Percentiles rank a stretch among this genome's conserved stretches.
phyloP scores from a whole-genome alignment of 495 filamentous ascomycete species.

The Tuber microsphaerosporum region DNA sequence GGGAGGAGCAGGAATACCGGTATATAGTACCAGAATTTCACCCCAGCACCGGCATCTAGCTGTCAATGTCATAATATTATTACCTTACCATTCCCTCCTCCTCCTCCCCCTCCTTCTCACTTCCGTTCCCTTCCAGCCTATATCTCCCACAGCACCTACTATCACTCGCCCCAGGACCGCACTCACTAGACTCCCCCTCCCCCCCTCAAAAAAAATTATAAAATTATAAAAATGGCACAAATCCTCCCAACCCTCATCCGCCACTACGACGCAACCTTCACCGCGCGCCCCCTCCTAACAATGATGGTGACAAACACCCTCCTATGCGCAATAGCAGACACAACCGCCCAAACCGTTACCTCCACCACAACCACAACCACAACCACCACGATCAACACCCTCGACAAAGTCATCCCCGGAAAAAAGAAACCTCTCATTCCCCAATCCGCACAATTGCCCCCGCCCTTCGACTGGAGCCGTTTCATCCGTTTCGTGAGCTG shows the following conservation, averaged over 20 bases:
- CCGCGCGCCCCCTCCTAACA: slow-evolving; percentile 64
- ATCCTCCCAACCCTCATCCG: slow-evolving; percentile 9
- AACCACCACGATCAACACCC: slow-evolving; percentile 72
- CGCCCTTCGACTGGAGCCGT: slow-evolving; percentile 92
- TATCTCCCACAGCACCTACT: too few species aligned
- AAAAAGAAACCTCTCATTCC: slow-evolving; percentile 53
- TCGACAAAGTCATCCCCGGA: slow-evolving; percentile 54
- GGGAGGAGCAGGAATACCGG: too few species aligned
- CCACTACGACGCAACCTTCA: slow-evolving; percentile 83
- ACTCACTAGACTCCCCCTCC: neutral
- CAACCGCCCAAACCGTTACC: slow-evolving; percentile 87
- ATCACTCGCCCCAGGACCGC: too few species aligned
- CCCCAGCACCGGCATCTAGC: neutral
- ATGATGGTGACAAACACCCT: slow-evolving; percentile 94
- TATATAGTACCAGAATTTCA: neutral
- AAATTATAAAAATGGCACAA: neutral
- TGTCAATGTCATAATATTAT: neutral
- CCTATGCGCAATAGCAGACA: slow-evolving; percentile 68
- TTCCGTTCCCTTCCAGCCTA: neutral
- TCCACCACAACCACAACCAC: slow-evolving; percentile 54
- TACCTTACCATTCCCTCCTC: neutral
- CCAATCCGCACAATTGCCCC: slow-evolving; percentile 52
- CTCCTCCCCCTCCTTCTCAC: neutral
- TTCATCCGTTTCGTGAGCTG: slow-evolving; percentile 91
- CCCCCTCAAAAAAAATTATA: neutral